A percentile compares a stretch with the other conserved stretches of the same genome.
phyloP scores from a whole-genome alignment of 495 filamentous ascomycete genomes.

The Bryoglossum gracile region DNA sequence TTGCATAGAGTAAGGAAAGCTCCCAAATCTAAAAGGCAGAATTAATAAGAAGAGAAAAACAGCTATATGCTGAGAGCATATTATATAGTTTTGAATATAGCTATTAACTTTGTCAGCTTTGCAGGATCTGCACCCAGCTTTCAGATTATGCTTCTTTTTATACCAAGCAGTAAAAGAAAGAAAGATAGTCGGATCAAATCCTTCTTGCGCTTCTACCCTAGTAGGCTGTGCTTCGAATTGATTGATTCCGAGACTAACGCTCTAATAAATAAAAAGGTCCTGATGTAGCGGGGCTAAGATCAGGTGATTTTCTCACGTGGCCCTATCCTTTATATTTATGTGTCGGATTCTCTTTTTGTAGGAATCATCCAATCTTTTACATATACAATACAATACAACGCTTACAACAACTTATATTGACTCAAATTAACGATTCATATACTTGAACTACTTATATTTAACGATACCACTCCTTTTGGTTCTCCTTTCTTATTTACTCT shows the following conservation, averaged over 20 bases:
- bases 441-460: too few relatives aligned
- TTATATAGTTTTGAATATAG: constrained; percentile 19
- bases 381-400: too few relatives aligned
- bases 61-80: constrained; percentile 12
- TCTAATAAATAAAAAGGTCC: constrained; percentile 18
- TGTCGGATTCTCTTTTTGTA: too few relatives aligned
- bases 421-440: too few relatives aligned
- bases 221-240: constrained; percentile 7
- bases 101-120: constrained; percentile 19
- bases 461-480: too few relatives aligned
- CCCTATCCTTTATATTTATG: too few relatives aligned
- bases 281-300: too few relatives aligned
- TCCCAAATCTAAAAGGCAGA: constrained; percentile 15
- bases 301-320: too few relatives aligned
- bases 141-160: constrained; percentile 21
- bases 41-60: constrained; percentile 17
- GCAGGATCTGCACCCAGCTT: constrained; percentile 15
- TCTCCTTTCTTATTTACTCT: too few relatives aligned
- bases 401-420: too few relatives aligned
- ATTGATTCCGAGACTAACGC: constrained; percentile 13
- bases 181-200: constrained; percentile 20
- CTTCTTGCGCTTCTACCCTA: constrained; percentile 15
- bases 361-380: too few relatives aligned
- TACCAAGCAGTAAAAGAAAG: constrained; percentile 20
- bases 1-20: constrained; percentile 13